phyloP scores from a whole-genome alignment of 2,329 filamentous ascomycete species.

The Colletotrichum sp. region DNA sequence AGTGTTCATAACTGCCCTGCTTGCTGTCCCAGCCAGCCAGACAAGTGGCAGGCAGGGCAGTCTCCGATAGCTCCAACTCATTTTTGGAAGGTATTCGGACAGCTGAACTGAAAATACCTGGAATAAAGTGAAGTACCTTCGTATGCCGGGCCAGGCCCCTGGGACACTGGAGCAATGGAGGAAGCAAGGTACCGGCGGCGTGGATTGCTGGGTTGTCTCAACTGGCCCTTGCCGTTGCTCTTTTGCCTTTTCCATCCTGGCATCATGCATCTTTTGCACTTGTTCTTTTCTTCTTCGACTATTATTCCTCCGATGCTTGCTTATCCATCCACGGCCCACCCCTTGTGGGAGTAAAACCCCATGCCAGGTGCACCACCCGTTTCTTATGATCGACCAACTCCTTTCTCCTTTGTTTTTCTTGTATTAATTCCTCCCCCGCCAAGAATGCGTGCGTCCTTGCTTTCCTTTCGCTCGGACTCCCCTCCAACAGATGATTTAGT shows the following conservation, averaged over 20 bases:
- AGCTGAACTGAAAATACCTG: neutral
- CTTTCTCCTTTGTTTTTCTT: neutral
- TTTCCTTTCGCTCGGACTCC: constrained; percentile 7
- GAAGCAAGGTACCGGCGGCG: constrained; percentile 8
- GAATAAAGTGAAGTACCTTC: neutral
- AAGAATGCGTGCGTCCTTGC: neutral
- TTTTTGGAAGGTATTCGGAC: neutral
- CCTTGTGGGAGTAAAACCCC: neutral
- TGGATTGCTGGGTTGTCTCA: constrained; percentile 20
- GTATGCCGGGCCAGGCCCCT: neutral
- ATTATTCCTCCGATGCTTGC: constrained; percentile 9
- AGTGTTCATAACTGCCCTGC: neutral
- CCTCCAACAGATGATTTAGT: neutral
- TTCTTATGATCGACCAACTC: neutral
- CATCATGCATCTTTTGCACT: neutral
- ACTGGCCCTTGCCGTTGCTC: constrained; percentile 7
- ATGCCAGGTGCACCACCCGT: neutral
- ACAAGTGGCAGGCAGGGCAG: neutral
- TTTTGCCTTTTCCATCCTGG: constrained; percentile 4
- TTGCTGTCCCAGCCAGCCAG: neutral
- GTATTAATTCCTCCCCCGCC: neutral
- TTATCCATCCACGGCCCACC: neutral
- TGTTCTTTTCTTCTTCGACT: neutral
- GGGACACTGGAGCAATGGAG: neutral
- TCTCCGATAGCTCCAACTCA: neutral